Conservation (phyloP, 805 yeast genomes). For the Metahyphopichia silvanorum region DNA sequence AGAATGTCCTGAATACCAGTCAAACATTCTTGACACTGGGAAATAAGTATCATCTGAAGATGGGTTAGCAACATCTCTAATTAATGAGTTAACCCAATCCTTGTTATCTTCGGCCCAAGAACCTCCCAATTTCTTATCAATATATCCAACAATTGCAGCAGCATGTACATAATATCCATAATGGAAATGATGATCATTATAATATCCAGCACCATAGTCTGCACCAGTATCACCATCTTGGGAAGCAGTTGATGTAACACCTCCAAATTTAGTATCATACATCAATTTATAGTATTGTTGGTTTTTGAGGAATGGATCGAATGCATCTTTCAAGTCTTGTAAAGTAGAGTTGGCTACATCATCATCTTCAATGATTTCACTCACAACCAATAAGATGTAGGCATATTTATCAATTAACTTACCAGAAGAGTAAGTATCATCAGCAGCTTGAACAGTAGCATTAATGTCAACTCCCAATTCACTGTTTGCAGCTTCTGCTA, state of each 20-base stretch:
- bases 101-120: conserved; percentile 48
- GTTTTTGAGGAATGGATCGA: conserved; percentile 37
- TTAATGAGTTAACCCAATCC: conserved; percentile 57
- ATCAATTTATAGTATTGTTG: conserved; percentile 47
- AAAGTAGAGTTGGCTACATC: conserved; percentile 33
- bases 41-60: conserved; percentile 51
- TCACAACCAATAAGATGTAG: conserved; percentile 49
- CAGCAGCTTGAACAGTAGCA: conserved; percentile 30
- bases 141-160: conserved; percentile 73
- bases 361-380: conserved; percentile 46
- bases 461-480: conserved; percentile 48
- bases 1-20: conserved; percentile 76
- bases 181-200: conserved; percentile 87
- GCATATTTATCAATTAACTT: conserved; percentile 57
- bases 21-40: conserved; percentile 72
- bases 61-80: conserved; percentile 71
- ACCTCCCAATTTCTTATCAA: conserved; percentile 53
- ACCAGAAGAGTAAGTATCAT: conserved; percentile 51
- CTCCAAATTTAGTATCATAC: conserved; percentile 55
- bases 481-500: conserved; percentile 44
- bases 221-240: conserved; percentile 43
- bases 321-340: conserved; percentile 39
- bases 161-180: conserved; percentile 82
- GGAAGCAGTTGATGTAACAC: conserved; percentile 52
- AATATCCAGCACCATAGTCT: conserved; percentile 72